Evolutionary conservation across 257 asterid species (phyloP).

Genomic region (Fraxinus quadrangulata): DNA sequence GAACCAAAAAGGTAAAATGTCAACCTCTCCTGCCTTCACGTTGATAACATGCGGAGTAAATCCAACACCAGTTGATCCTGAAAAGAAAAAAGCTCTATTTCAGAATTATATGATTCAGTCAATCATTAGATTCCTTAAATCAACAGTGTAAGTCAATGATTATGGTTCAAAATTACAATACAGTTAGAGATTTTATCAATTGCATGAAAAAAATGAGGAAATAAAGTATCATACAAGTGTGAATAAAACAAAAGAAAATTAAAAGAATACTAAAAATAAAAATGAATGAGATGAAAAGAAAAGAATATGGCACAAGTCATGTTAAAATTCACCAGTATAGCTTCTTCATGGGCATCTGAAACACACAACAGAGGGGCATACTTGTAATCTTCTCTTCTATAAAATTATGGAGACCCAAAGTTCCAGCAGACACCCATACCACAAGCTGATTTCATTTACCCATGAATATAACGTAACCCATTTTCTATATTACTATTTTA

Average conservation of each 20-base stretch:
- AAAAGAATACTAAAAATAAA: conserved; percentile 6
- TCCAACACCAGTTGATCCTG: conserved; percentile 57
- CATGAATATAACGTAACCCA: conserved; percentile 7
- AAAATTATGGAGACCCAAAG: conserved; percentile 30
- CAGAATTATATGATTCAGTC: not conserved
- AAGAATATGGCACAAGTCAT: not conserved
- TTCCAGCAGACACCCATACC: conserved; percentile 23
- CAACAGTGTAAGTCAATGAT: not conserved
- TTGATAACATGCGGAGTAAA: conserved; percentile 46
- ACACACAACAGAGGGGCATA: conserved; percentile 32
- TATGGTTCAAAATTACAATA: not conserved
- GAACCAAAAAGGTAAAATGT: not conserved
- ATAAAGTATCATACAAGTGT: conserved; percentile 2
- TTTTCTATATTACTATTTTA: conserved; percentile 25
- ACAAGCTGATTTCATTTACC: conserved; percentile 10
- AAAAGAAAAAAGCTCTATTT: not conserved
- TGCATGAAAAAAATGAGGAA: not conserved
- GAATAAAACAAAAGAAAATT: not conserved
- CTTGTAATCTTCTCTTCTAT: conserved; percentile 26
- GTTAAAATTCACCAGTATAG: not conserved
- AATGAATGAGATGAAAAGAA: not conserved
- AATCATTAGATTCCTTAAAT: not conserved
- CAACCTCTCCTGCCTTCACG: conserved; percentile 58
- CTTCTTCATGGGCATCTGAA: not conserved
- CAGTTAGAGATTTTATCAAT: conserved; percentile 12